Evolutionary conservation across 345 rosid species (phyloP), one percentile per base, ranked within the genome.

Genomic region (Arabis hirsuta): DNA sequence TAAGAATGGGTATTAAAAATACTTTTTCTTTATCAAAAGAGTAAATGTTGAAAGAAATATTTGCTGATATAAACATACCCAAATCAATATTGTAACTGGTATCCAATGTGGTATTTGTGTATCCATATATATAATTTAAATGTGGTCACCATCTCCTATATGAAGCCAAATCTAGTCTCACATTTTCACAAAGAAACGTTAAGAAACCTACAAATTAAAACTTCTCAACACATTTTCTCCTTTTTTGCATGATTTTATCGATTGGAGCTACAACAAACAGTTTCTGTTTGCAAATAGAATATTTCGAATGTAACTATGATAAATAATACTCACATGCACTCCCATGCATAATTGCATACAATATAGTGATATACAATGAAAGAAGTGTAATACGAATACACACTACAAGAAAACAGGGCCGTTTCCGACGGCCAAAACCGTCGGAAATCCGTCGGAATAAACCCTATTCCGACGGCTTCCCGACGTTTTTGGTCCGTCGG

Each of bases 101-200:
- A 76, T 76, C 80, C 76, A 65, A 77, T 77, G 72, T 71, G 41
- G 62, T 51, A 65, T 56, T 57, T 55, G 62, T 57, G 76, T 67
- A 67, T 67, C 48, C 55, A 51, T 65, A 43, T 48, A 39, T 65
- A 43, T 48, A 39, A 70, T 58, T 71, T 65, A 51, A 71, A 57
- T 51, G 72, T 77, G 72, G 80, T 71, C 72, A 71, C 76, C 3
- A 65, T 77, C 13, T 24, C 68, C 24, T 57, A 71, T 32, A 48
- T 71, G 67, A 56, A 71, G 72, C 80, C 80, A 77, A 77, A 77
- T 57, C 51, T 65, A 52, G 62, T 71, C 63, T 58, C 80, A 71
- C 72, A 67, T 55, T 71, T 64, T 64, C 72, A 53, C 57, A 57
- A 70, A 59, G 51, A 71, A 63, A 62, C 79, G 70, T 29, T 9